Evolutionary conservation across 352 stramenopile genomes (phyloP), one percentile per base, ranked within the genome.

Genomic region (Phytophthora hibernalis): DNA sequence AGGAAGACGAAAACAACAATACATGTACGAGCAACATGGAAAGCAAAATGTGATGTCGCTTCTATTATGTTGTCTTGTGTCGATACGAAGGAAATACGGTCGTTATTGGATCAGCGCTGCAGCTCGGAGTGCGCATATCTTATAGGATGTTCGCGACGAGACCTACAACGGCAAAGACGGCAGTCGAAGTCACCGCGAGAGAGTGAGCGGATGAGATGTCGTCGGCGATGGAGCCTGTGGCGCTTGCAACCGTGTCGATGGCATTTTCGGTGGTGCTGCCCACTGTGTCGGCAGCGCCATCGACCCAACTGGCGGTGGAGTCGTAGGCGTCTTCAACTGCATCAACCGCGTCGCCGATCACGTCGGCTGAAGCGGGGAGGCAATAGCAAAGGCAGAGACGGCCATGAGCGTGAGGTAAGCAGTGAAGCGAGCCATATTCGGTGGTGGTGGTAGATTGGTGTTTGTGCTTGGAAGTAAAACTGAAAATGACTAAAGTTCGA

Each of bases 301-400:
- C 50, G 49, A 71, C 63, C 62, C 62, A 70, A 35, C 64, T 72
- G 16, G 64, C 49, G 2, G 51, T 66, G 26, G 50, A 50, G 43
- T 61, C 51, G 38, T 72, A 72, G 33, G 64, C 64, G 21, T 72
- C 57, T 67, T 21, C 43, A 30, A 66, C 57, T 31, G 64, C 44
- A 63, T 66, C 53, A 30, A 65, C 66, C 16, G 61, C 54, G 37
- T 74, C 66, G 31, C 62, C 35, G 44, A 74, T 74, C 31, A 74
- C 54, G 47, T 54, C 28, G 24, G 54, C 60, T 18, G 66, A 61
- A 21, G 18, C 22, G 43, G 21, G 20, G 48, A 38, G 18, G 15
- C 42, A n/a, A 45, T 10, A 10, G 49, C 44, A 30, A 63, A 6
- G 2, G 43, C 31, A 22, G 63, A 21, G 22, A 66, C 13, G 12